Conservation (phyloP, 768 basidiomycete species). For the Agaricus subrufescens region DNA sequence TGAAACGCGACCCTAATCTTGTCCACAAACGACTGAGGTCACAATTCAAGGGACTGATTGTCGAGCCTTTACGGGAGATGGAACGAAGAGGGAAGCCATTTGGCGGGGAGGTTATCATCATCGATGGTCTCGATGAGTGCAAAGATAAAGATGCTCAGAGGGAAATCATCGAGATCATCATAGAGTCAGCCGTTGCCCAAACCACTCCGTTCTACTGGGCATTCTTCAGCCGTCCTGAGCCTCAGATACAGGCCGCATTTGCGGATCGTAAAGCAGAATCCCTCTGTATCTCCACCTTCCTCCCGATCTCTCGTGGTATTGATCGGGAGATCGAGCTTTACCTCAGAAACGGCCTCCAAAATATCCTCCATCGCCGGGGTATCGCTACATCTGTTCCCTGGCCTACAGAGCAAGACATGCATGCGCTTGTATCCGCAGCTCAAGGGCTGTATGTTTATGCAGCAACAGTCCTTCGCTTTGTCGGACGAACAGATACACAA, state of each 20-base stretch:
- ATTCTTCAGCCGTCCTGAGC: background rate
- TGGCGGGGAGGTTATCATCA: background rate
- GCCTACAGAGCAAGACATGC: too few relatives aligned
- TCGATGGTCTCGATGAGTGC: conserved; percentile 4
- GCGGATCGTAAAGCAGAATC: background rate
- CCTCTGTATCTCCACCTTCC: background rate
- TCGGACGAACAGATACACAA: conserved; percentile 7
- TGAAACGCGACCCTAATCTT: background rate
- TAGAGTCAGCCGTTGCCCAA: background rate
- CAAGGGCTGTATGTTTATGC: too few relatives aligned
- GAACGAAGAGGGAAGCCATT: background rate
- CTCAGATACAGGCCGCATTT: background rate
- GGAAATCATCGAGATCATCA: conserved; percentile 1
- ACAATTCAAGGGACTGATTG: background rate
- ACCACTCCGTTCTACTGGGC: background rate
- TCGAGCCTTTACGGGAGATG: background rate
- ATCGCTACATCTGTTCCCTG: too few relatives aligned
- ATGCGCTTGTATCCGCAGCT: too few relatives aligned
- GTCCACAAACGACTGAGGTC: background rate
- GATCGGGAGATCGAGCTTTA: too few relatives aligned
- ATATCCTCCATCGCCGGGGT: too few relatives aligned
- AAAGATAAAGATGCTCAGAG: background rate
- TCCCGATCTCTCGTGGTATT: background rate
- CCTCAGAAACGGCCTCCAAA: too few relatives aligned
- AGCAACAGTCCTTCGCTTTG: too few relatives aligned